Evolutionary conservation across 345 rosid genomes (phyloP).

Genomic region (Combretum micranthum): DNA sequence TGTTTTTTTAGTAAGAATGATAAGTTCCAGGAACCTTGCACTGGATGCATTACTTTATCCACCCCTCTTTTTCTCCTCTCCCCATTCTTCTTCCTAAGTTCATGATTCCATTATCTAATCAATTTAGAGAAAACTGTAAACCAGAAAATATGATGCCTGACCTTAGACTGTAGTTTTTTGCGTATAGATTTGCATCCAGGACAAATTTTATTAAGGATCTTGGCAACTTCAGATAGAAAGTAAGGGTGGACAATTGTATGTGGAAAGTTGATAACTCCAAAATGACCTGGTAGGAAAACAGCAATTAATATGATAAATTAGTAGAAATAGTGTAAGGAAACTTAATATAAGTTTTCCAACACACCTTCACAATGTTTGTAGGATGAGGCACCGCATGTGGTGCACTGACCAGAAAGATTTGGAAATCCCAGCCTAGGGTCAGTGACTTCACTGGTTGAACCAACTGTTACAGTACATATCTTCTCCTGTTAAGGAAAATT

Average conservation of each 20-base stretch:
- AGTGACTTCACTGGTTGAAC: constrained; percentile 44
- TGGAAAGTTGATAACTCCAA: constrained; percentile 57
- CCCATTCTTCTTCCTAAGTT: not conserved
- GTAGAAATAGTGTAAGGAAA: too few species aligned
- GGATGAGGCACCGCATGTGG: constrained; percentile 58
- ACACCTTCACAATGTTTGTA: constrained; percentile 72
- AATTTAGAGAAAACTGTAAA: not conserved
- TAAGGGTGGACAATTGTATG: constrained; percentile 58
- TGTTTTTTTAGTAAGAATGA: constrained; percentile 83
- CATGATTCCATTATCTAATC: not conserved
- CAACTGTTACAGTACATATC: constrained; percentile 33
- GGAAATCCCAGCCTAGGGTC: constrained; percentile 81
- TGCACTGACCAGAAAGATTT: constrained; percentile 49
- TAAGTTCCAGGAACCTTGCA: constrained; percentile 88
- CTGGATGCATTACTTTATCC: constrained; percentile 29
- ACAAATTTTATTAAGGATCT: constrained; percentile 65
- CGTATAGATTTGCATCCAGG: constrained; percentile 79
- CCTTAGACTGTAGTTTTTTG: constrained; percentile 47
- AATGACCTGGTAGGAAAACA: constrained; percentile 54
- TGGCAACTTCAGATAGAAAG: constrained; percentile 54
- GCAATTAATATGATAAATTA: constrained; percentile 2
- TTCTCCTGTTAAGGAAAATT: constrained; percentile 42
- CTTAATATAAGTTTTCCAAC: constrained; percentile 6
- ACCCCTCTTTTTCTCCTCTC: not conserved
- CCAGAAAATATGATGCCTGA: constrained; percentile 25